A percentile compares a stretch with the other conserved stretches of the same genome.
phyloP scores from a whole-genome alignment of 169 alveolate genomes.

The Plasmodium inui region DNA sequence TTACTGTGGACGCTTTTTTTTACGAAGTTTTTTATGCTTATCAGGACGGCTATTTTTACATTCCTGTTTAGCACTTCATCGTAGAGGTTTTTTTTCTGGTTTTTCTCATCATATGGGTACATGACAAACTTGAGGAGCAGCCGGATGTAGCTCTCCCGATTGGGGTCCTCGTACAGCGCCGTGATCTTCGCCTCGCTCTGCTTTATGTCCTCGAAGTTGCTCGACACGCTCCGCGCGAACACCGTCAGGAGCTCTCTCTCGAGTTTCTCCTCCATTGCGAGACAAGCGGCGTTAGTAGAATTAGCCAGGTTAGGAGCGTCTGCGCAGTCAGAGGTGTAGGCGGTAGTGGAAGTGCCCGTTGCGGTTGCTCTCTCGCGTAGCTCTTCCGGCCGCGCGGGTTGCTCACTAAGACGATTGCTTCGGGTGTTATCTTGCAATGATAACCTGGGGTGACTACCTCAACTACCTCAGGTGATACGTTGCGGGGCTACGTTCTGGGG shows the following conservation, averaged over 20 bases:
- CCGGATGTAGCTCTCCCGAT: slow-evolving; percentile 43
- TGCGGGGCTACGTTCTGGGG: not conserved
- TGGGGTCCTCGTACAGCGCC: slow-evolving; percentile 25
- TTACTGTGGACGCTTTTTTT: slow-evolving; percentile 64
- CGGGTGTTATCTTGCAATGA: not conserved
- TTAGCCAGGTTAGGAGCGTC: not conserved
- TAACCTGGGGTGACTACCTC: not conserved
- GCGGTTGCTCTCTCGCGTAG: not conserved
- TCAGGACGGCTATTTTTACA: slow-evolving; percentile 41
- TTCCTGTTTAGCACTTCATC: slow-evolving; percentile 31
- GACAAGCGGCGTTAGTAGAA: not conserved
- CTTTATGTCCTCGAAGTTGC: slow-evolving; percentile 46
- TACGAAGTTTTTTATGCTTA: slow-evolving; percentile 59
- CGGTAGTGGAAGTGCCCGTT: not conserved
- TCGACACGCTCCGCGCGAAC: slow-evolving; percentile 50
- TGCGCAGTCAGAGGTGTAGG: not conserved
- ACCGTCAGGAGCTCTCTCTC: slow-evolving; percentile 29
- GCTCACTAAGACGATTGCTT: not conserved
- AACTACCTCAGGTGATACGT: not conserved
- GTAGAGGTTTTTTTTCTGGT: slow-evolving; percentile 20
- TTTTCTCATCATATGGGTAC: slow-evolving; percentile 45
- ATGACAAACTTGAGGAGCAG: slow-evolving; percentile 31
- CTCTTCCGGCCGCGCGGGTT: not conserved
- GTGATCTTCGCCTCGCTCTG: slow-evolving; percentile 21
- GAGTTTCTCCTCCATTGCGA: slow-evolving; percentile 24